Conservation (phyloP, 2,329 filamentous ascomycete species). For the Remersonia thermophila region DNA sequence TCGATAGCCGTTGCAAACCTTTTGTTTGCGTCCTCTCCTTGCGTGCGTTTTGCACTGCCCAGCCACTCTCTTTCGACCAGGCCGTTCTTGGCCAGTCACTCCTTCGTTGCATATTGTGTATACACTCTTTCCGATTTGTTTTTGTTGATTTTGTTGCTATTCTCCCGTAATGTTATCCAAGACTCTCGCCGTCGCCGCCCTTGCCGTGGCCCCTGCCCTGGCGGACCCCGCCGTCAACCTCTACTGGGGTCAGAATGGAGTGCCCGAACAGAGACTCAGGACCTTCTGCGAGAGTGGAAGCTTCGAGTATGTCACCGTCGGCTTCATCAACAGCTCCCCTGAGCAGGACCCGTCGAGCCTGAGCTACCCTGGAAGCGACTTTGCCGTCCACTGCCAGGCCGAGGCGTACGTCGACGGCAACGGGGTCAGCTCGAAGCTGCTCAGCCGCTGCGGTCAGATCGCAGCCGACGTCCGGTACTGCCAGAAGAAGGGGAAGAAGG, state of each 20-base stretch:
- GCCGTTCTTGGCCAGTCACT: slow-evolving; percentile 14
- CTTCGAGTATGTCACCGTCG: slow-evolving; percentile 29
- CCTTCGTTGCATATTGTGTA: slow-evolving; percentile 10
- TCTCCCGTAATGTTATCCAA: slow-evolving; percentile 17
- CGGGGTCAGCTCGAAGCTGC: slow-evolving; percentile 21
- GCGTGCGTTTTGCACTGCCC: slow-evolving; percentile 17
- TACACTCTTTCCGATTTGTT: slow-evolving; percentile 2
- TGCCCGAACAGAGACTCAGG: slow-evolving; percentile 12
- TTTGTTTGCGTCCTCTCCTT: slow-evolving; percentile 25
- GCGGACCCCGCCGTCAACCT: slow-evolving; percentile 20
- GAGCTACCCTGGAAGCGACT: slow-evolving; percentile 27
- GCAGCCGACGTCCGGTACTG: slow-evolving; percentile 31
- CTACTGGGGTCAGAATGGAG: slow-evolving; percentile 23
- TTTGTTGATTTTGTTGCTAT: slow-evolving; percentile 9
- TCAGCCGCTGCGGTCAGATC: slow-evolving; percentile 23
- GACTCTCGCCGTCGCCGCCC: slow-evolving; percentile 17
- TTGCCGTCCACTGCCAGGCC: slow-evolving; percentile 25
- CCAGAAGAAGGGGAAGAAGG: slow-evolving; percentile 46
- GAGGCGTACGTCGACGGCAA: slow-evolving; percentile 21
- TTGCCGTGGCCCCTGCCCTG: slow-evolving; percentile 16
- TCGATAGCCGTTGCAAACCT: slow-evolving; percentile 21
- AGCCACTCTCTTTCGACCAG: slow-evolving; percentile 17
- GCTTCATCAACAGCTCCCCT: slow-evolving; percentile 28
- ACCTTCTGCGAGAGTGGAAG: slow-evolving; percentile 22
- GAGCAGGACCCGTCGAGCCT: slow-evolving; percentile 22